These are phyloP conservation scores for Sparassis latifolia DNA, from an alignment of 1,284 basidiomycete species.

Conservation along the genomic window DNA sequence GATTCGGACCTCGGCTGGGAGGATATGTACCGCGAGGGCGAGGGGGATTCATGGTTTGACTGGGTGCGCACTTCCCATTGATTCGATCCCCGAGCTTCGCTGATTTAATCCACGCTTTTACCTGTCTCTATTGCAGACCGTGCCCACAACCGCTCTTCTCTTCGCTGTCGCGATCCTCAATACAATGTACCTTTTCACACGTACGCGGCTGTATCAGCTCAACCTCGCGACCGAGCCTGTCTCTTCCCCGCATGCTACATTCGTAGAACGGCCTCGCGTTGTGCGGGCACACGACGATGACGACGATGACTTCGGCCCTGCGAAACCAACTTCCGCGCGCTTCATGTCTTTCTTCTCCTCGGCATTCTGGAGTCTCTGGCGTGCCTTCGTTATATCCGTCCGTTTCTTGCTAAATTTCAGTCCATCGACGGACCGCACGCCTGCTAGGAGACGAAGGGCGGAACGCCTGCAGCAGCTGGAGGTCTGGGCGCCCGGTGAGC, in stretches of 20 bases:
- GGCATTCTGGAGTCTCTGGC: slow-evolving; percentile 33
- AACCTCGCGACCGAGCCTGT: slow-evolving; percentile 54
- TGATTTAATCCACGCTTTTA: not conserved
- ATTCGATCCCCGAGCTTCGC: not conserved
- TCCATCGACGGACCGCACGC: slow-evolving; percentile 38
- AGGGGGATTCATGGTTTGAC: slow-evolving; percentile 66
- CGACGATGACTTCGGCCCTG: not conserved
- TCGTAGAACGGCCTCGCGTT: slow-evolving; percentile 38
- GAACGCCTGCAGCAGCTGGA: slow-evolving; percentile 63
- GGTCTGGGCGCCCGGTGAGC: slow-evolving; percentile 70
- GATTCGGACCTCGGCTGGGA: slow-evolving; percentile 73
- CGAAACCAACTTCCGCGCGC: slow-evolving; percentile 36
- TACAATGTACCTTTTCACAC: slow-evolving; percentile 59
- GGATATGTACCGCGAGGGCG: slow-evolving; percentile 61
- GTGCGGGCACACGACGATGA: slow-evolving; percentile 16
- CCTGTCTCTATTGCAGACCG: slow-evolving; percentile 37
- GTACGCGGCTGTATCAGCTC: slow-evolving; percentile 60
- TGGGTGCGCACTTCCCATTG: slow-evolving; percentile 42
- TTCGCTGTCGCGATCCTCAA: slow-evolving; percentile 47
- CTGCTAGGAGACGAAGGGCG: not conserved
- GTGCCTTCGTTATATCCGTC: slow-evolving; percentile 45
- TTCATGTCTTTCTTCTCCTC: slow-evolving; percentile 22
- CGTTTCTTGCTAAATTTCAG: slow-evolving; percentile 64
- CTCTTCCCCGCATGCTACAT: slow-evolving; percentile 59
- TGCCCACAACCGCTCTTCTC: slow-evolving; percentile 49